Evolutionary conservation across 2,329 filamentous ascomycete genomes (phyloP).

Genomic region (Trichoderma citrinoviride): DNA sequence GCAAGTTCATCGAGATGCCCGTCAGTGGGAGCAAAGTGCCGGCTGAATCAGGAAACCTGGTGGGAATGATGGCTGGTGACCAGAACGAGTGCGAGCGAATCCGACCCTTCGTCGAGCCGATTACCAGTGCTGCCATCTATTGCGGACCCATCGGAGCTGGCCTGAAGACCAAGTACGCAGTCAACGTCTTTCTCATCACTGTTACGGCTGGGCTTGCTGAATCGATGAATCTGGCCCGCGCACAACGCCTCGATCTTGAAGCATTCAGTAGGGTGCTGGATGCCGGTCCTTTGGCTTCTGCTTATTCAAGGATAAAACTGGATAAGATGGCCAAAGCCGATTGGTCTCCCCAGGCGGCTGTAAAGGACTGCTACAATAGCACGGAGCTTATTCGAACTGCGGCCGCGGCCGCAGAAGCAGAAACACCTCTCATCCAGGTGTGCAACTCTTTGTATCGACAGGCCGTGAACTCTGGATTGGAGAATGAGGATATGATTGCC

Average conservation of each 20-base stretch:
- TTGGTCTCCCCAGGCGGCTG: conserved; percentile 33
- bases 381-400: conserved; percentile 31
- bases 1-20: conserved; percentile 36
- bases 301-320: conserved; percentile 33
- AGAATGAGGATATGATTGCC: conserved; percentile 33
- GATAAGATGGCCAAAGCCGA: conserved; percentile 32
- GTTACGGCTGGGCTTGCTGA: conserved; percentile 35
- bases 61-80: conserved; percentile 37
- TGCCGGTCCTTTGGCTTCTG: conserved; percentile 34
- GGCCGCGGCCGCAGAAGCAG: conserved; percentile 22
- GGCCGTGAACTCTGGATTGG: conserved; percentile 26
- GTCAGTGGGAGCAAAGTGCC: conserved; percentile 37
- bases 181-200: conserved; percentile 33
- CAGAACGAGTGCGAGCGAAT: conserved; percentile 28
- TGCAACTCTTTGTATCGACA: conserved; percentile 29
- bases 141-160: conserved; percentile 35
- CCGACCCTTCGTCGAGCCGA: conserved; percentile 26
- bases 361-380: conserved; percentile 34
- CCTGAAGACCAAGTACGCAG: conserved; percentile 35
- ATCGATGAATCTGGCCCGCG: conserved; percentile 34
- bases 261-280: conserved; percentile 33
- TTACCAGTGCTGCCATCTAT: conserved; percentile 34
- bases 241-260: conserved; percentile 33
- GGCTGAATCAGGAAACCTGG: conserved; percentile 34
- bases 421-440: conserved; percentile 27